Base-by-base conservation (phyloP, 495 filamentous ascomycete genomes). In the Aspergillus avenaceus region DNA sequence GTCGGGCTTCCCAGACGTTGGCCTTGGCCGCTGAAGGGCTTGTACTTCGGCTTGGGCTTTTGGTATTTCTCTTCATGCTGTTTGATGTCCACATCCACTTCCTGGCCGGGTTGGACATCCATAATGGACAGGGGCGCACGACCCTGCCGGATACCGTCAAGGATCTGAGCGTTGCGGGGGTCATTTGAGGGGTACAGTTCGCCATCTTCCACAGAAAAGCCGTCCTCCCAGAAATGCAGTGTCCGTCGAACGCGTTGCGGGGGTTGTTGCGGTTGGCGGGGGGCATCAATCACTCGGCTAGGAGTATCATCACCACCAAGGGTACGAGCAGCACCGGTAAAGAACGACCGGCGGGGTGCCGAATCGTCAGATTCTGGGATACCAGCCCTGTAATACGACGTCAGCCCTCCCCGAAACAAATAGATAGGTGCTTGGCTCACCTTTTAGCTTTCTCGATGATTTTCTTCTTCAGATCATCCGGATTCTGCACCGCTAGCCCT, bases 131-230 rank as follows among this genome's bases (percentile, higher is more conserved):
- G 73, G 24, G 93, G 93, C 1, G 93, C 93, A 24, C 88, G 83
- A 21, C 95, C 95, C 29, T 82, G 77, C 45, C 90, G 83, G 61
- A 98, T 98, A 68, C 90, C 84, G 24, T 85, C 77, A 18, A 98
- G 73, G 46, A 90, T 88, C 22, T 81, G 81, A 16, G 84, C 82
- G 60, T 97, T 95, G 5, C 80, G 81, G 13, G 93, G 90, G 63
- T 97, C 91, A 56, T 95, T 88, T 47, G 89, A 91, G 26, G 87
- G 82, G 59, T 83, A 90, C 8, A 98, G 82, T n/a, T 86, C 83
- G 16, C 93, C 93, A 60, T 97, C 91, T 54, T 97, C 95, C 28
- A 98, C 84, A 38, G 90, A 96, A 61, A 97, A 96, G 2, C 93
- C 93, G 67, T 98, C 87, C 12, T 78, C 73, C 93, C 93, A 98